phyloP scores from a whole-genome alignment of 2,329 filamentous ascomycete genomes.

The Phialophora tarda region DNA sequence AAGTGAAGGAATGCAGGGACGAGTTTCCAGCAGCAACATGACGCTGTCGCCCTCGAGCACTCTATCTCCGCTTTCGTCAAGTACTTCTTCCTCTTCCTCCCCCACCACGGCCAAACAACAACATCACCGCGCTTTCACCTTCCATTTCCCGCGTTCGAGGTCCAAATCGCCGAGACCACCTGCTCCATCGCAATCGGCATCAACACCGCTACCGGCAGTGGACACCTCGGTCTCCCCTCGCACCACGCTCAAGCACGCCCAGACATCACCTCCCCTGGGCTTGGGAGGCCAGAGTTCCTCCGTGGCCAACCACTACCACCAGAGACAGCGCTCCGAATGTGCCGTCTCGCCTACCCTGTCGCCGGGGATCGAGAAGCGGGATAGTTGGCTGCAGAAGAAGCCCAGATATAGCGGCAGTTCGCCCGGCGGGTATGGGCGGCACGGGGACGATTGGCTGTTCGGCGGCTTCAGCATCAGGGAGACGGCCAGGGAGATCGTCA shows the following conservation, averaged over 20 bases:
- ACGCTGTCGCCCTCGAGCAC: constrained; percentile 14
- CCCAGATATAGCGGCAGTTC: constrained; percentile 40
- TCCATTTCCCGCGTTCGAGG: constrained; percentile 9
- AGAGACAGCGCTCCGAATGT: constrained; percentile 22
- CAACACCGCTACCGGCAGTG: neutral
- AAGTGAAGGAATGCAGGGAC: constrained; percentile 5
- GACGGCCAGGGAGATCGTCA: constrained; percentile 43
- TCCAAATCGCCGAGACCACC: constrained; percentile 19
- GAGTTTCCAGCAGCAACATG: neutral
- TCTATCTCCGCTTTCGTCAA: constrained; percentile 13
- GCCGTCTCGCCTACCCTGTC: constrained; percentile 3
- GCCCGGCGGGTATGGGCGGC: constrained; percentile 54
- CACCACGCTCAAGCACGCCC: constrained; percentile 12
- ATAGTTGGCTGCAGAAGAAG: constrained; percentile 40
- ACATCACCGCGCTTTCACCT: constrained; percentile 13
- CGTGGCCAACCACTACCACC: neutral
- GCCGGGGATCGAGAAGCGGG: constrained; percentile 10
- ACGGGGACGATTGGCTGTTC: constrained; percentile 60
- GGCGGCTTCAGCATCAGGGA: constrained; percentile 55
- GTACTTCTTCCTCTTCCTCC: neutral
- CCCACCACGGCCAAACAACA: neutral
- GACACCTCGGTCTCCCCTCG: neutral
- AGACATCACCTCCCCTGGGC: constrained; percentile 10
- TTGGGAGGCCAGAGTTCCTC: neutral
- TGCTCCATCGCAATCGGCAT: constrained; percentile 3